These are phyloP conservation scores for Salix caprea DNA, from an alignment of 345 rosid species.

Conservation along the genomic window DNA sequence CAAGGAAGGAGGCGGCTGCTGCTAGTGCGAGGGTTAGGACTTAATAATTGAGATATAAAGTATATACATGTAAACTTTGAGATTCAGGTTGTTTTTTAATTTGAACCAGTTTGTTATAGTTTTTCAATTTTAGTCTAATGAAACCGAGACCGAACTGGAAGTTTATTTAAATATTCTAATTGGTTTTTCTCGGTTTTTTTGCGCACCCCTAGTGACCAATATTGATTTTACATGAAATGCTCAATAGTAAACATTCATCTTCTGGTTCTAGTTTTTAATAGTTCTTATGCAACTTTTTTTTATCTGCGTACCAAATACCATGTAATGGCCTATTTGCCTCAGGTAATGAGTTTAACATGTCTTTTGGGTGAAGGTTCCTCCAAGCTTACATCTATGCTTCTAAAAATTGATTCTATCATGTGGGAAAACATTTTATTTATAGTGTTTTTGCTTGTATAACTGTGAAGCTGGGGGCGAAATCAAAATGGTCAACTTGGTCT, in stretches of 20 bases:
- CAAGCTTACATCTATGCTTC: neutral
- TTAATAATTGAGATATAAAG: too few relatives aligned
- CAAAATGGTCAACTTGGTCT: constrained; percentile 99
- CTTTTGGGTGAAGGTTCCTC: neutral
- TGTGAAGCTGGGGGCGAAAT: constrained; percentile 93
- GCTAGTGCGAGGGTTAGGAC: too few relatives aligned
- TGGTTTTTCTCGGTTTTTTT: too few relatives aligned
- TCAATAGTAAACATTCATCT: neutral
- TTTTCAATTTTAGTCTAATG: too few relatives aligned
- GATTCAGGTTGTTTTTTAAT: too few relatives aligned
- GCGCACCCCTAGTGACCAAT: too few relatives aligned
- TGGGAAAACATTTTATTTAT: constrained; percentile 5
- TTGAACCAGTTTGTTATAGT: too few relatives aligned
- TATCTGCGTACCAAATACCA: neutral
- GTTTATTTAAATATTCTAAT: too few relatives aligned
- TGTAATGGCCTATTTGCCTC: neutral
- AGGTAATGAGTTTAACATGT: neutral
- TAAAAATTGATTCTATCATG: neutral
- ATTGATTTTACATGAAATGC: too few relatives aligned
- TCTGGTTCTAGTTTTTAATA: neutral
- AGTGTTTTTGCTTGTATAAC: constrained; percentile 8
- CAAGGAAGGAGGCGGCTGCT: too few relatives aligned
- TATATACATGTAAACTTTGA: too few relatives aligned
- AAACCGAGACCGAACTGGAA: too few relatives aligned
- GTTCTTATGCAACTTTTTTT: neutral